phyloP scores from a whole-genome alignment of 345 rosid genomes.

The Corchorus capsularis region DNA sequence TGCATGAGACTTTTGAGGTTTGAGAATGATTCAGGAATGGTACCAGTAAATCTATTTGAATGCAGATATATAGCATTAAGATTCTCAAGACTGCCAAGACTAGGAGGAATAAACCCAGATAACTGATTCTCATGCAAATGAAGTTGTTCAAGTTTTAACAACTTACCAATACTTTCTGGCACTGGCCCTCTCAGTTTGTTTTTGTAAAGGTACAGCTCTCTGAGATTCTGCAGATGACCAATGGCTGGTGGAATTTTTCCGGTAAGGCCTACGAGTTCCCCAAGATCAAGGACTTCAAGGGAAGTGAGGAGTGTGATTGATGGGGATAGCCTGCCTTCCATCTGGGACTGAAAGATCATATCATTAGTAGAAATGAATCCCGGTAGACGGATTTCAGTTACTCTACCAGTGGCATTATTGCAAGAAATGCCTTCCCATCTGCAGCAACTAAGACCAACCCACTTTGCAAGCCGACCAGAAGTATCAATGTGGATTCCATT shows the following conservation, averaged over 20 bases:
- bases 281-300: constrained; percentile 56
- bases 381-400: constrained; percentile 44
- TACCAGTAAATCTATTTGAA: constrained; percentile 44
- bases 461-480: constrained; percentile 45
- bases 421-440: constrained; percentile 57
- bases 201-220: constrained; percentile 46
- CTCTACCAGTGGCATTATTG: constrained; percentile 41
- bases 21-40: constrained; percentile 40
- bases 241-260: constrained; percentile 51
- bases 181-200: constrained; percentile 47
- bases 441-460: constrained; percentile 49
- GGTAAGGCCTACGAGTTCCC: constrained; percentile 44
- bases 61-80: constrained; percentile 41
- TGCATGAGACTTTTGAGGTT: constrained; percentile 42
- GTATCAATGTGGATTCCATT: constrained; percentile 42
- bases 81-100: constrained; percentile 40
- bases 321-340: constrained; percentile 51
- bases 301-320: constrained; percentile 41
- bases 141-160: constrained; percentile 46
- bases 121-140: constrained; percentile 49
- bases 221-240: constrained; percentile 42
- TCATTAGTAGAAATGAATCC: constrained; percentile 45
- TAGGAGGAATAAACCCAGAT: constrained; percentile 48
- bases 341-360: constrained; percentile 41
- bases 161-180: constrained; percentile 56